phyloP scores from a whole-genome alignment of 371 early-diverging fungal genomes.

The Umbelopsis sp. region DNA sequence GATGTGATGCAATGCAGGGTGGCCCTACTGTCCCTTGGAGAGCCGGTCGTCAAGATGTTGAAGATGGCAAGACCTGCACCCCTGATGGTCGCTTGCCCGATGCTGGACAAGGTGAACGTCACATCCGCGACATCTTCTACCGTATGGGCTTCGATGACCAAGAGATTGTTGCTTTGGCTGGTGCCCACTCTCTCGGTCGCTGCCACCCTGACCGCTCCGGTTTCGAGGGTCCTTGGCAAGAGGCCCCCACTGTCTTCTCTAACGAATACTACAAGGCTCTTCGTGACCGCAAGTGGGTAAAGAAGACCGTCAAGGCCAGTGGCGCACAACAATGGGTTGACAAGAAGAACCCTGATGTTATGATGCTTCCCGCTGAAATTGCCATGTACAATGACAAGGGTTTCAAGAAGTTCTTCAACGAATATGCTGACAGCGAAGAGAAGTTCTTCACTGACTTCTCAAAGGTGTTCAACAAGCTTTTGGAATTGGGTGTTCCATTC shows the following conservation, averaged over 20 bases:
- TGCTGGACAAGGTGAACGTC: conserved; percentile 74
- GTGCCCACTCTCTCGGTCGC: conserved; percentile 95
- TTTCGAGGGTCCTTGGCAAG: conserved; percentile 90
- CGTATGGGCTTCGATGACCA: conserved; percentile 96
- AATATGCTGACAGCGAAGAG: conserved; percentile 83
- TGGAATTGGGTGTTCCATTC: conserved; percentile 86
- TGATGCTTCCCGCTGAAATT: conserved; percentile 55
- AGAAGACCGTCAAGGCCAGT: conserved; percentile 66
- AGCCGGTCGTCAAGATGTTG: conserved; percentile 80
- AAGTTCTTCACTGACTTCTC: conserved; percentile 88
- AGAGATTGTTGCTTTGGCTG: conserved; percentile 92
- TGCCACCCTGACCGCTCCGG: conserved; percentile 92
- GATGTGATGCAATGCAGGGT: conserved; percentile 47
- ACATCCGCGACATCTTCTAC: conserved; percentile 85
- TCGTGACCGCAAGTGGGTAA: conserved; percentile 80
- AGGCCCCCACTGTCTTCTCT: conserved; percentile 85
- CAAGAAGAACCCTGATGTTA: conserved; percentile 62
- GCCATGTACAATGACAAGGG: conserved; percentile 60
- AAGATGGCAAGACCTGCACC: conserved; percentile 53
- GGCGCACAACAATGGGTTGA: conserved; percentile 91
- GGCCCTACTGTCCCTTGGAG: conserved; percentile 89
- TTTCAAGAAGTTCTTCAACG: conserved; percentile 79
- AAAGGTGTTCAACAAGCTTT: conserved; percentile 79
- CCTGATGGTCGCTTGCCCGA: conserved; percentile 96
- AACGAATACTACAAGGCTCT: conserved; percentile 87